Percentiles rank a stretch among this genome's conserved stretches.
These are phyloP conservation scores for Neoarthrinium moseri DNA, from an alignment of 2,329 filamentous ascomycete species.

Conservation along the genomic window DNA sequence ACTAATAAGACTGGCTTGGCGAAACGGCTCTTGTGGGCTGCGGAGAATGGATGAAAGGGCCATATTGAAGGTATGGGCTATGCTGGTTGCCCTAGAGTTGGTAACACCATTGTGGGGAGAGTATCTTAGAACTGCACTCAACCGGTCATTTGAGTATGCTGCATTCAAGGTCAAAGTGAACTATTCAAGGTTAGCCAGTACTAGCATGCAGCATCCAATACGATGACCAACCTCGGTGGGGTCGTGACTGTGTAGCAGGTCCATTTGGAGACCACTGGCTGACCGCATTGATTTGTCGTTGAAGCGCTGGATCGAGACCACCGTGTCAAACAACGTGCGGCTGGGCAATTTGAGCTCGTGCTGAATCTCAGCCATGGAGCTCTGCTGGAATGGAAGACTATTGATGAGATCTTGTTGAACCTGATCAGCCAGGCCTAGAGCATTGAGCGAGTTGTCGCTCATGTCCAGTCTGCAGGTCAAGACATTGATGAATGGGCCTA, in stretches of 20 bases:
- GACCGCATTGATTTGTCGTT: constrained; percentile 5
- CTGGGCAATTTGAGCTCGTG: constrained; percentile 6
- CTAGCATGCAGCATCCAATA: not conserved
- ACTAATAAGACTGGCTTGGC: not conserved
- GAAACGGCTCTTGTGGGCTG: not conserved
- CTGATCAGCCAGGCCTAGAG: not conserved
- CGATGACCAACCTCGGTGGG: constrained; percentile 1
- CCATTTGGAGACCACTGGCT: constrained; percentile 6
- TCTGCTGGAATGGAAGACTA: constrained; percentile 6
- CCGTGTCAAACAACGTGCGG: constrained; percentile 4
- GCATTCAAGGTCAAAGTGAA: constrained; percentile 10
- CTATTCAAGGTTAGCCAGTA: not conserved
- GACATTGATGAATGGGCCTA: constrained; percentile 8
- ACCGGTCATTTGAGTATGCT: constrained; percentile 2
- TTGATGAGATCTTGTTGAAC: constrained; percentile 10
- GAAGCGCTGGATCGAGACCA: constrained; percentile 8
- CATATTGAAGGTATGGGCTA: constrained; percentile 4
- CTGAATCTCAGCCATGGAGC: constrained; percentile 8
- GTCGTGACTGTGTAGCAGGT: constrained; percentile 7
- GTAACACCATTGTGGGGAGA: constrained; percentile 7
- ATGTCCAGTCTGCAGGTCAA: constrained; percentile 3
- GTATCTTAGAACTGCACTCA: constrained; percentile 4
- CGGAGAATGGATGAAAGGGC: constrained; percentile 4
- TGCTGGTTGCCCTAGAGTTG: constrained; percentile 3
- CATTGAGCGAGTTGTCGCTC: not conserved